phyloP scores from a whole-genome alignment of 345 rosid genomes.

The Salix viminalis region DNA sequence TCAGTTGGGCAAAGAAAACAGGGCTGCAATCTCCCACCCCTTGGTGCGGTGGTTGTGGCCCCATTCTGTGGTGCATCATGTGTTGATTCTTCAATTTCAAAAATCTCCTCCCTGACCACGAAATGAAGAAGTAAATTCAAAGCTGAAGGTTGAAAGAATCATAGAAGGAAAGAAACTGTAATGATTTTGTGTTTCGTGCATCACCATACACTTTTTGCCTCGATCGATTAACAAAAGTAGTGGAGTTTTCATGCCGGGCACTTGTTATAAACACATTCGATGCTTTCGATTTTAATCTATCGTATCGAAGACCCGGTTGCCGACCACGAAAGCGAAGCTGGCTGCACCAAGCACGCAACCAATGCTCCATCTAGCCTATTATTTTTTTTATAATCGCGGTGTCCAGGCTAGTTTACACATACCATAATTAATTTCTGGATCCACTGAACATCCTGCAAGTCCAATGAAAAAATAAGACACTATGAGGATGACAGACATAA shows the following conservation, averaged over 20 bases:
- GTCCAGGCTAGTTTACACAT: no score
- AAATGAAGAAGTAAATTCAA: background rate
- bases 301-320: no score
- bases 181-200: background rate
- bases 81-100: background rate
- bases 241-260: conserved; percentile 24
- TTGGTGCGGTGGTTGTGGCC: background rate
- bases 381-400: no score
- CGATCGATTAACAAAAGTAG: background rate
- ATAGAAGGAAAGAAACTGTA: background rate
- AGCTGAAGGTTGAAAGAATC: background rate
- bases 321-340: no score
- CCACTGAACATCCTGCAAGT: no score
- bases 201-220: background rate
- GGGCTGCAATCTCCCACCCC: background rate
- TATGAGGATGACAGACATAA: no score
- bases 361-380: no score
- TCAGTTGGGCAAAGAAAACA: background rate
- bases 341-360: no score
- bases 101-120: background rate
- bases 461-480: no score
- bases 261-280: no score
- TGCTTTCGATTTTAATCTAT: no score
- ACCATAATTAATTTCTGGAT: no score
- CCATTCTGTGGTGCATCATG: background rate